Base-by-base conservation (phyloP, 805 yeast genomes). In the Starmerella powellii region DNA sequence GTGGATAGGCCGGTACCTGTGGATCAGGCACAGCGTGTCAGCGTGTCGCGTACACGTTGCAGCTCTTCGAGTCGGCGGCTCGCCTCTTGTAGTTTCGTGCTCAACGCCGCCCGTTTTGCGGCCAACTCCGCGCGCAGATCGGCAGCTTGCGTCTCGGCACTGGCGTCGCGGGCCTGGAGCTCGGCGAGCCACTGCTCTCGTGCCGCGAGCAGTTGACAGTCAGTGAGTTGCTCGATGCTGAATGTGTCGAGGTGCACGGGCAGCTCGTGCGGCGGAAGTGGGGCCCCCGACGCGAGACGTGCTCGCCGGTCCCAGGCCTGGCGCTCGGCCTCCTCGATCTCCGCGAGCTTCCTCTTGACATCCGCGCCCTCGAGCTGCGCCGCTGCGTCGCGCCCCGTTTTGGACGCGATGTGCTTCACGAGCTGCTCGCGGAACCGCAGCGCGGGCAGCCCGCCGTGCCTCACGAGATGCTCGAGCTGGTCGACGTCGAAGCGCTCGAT, bases 181-280 rank as follows among this genome's bases (percentile, higher is more conserved):
- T 45, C 46, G 8, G 15, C 23, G 8, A 44, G 32, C 50, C 50
- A 47, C 10, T 37, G 31, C 17, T 15, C 4, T 10, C 50, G 43
- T 15, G 37, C 18, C 18, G 15, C 30, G 3, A 33, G 36, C 27
- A 47, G 35, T 28, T 31, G 33, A 29, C 49, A 41, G 21, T 44
- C 46, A 8, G 37, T 35, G 8, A 47, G 34, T 18, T 44, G 41
- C 23, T 36, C 35, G 12, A 40, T 26, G 12, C 32, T 17, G 11
- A 41, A 34, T 17, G 19, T 16, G 19, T 40, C 27, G n/a, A 47
- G 33, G 8, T 32, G 23, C 18, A 36, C 46, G 18, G 50, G 46
- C 29, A 3, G 32, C 32, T 44, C 49, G 18, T 38, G 31, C 20
- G 21, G 17, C 2, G 30, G 26, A 11, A 44, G 28, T 4, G 10